Evolutionary conservation across 768 basidiomycete species (phyloP), one percentile per base, ranked within the genome.

Genomic region (Boletus edulis): DNA sequence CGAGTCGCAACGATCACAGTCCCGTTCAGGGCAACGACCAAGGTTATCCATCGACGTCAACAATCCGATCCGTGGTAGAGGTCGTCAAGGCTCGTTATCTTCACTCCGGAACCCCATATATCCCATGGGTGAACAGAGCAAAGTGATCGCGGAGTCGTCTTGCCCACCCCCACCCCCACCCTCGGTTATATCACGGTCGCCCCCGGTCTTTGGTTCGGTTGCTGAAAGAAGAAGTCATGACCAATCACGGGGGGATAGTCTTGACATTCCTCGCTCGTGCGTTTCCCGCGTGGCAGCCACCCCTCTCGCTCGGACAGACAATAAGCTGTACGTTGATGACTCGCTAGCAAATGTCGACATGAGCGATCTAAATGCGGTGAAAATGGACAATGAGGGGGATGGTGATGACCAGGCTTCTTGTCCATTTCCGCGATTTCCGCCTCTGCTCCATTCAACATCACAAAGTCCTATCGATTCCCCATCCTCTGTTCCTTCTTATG

Each of bases 321-420:
- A 55, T 38, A 53, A 46, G 34, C 44, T 29, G 6, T 45, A 47
- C 29, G 32, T 31, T 2, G 63, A 69, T 24, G 69, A 70, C 39
- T 69, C 65, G 39, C 63, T 70, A 48, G 61, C 68, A 7, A 56
- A 56, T 31, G 59, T 71, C 13, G 68, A 70, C 41, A 70, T 69
- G 58, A 71, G 69, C 60, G 69, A 70, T 46, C 56, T 70, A 47
- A 70, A 44, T 37, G 62, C 69, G 56, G 57, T 69, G 44, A 71
- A 61, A 44, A 63, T 56, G 27, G 68, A 69, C 38, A 54, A 67
- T 27, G 68, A 70, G 13, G 59, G 60, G 4, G 69, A 69, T 29
- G 60, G 35, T 4, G 67, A 69, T 4, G 61, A 65, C 24, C 58
- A 53, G 17, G 39, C 54, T 64, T 61, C 67, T 58, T 54, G 31